Evolutionary conservation across 2,329 filamentous ascomycete species (phyloP).

Genomic region (Pestalotiopsis sp.): DNA sequence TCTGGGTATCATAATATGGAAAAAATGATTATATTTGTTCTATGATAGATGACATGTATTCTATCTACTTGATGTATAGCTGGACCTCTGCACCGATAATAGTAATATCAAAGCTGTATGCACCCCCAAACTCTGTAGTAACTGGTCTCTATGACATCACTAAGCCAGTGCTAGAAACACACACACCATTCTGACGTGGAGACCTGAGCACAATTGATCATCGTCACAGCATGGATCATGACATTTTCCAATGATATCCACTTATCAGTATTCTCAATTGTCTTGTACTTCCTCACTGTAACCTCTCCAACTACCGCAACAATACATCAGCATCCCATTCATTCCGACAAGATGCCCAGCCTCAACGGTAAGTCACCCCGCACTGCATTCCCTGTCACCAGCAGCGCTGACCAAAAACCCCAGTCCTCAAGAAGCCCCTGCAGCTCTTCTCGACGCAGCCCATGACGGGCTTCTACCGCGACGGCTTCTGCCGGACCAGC

Average conservation of each 20-base stretch:
- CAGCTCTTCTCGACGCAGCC: constrained; percentile 58
- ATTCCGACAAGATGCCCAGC: constrained; percentile 4
- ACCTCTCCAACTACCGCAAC: not conserved
- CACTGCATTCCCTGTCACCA: not conserved
- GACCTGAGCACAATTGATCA: not conserved
- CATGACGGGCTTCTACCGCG: constrained; percentile 62
- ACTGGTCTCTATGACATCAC: constrained; percentile 12
- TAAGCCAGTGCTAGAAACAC: not conserved
- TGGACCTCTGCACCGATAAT: too few relatives aligned
- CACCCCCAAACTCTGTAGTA: not conserved
- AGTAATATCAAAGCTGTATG: not conserved
- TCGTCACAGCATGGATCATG: not conserved
- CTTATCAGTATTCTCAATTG: not conserved
- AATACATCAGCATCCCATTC: not conserved
- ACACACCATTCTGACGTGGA: not conserved
- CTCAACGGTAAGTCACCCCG: constrained; percentile 3
- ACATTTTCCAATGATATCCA: not conserved
- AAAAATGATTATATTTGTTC: too few relatives aligned
- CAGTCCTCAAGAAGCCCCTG: constrained; percentile 62
- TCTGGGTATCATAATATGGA: too few relatives aligned
- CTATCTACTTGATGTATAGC: too few relatives aligned
- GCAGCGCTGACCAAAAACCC: not conserved
- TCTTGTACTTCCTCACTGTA: not conserved
- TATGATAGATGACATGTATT: too few relatives aligned
- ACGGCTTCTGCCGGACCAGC: constrained; percentile 58